These are phyloP conservation scores for Tuber brumale DNA, from an alignment of 495 filamentous ascomycete species.

Conservation along the genomic window DNA sequence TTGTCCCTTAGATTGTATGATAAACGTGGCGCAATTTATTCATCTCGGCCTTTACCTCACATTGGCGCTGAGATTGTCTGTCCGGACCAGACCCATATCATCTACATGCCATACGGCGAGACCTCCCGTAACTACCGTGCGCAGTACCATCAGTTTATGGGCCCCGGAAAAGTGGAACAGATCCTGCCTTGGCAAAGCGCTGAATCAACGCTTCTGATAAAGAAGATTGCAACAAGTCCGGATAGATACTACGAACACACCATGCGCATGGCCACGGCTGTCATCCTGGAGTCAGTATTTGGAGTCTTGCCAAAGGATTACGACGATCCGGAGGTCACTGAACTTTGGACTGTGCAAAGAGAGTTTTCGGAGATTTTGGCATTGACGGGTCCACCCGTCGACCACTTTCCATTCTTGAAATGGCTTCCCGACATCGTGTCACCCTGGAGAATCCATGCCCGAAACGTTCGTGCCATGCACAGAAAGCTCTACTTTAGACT, in stretches of 20 bases:
- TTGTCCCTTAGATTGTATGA: slow-evolving; percentile 18
- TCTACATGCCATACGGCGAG: slow-evolving; percentile 25
- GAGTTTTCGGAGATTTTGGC: slow-evolving; percentile 8
- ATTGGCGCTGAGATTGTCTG: slow-evolving; percentile 23
- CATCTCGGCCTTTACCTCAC: slow-evolving; percentile 24
- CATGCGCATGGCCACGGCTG: slow-evolving; percentile 26
- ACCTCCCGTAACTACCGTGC: slow-evolving; percentile 15
- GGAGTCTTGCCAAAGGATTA: slow-evolving; percentile 11
- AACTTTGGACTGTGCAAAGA: slow-evolving; percentile 8
- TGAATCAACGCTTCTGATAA: slow-evolving; percentile 20
- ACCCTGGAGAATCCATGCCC: slow-evolving; percentile 8
- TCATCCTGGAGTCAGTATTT: slow-evolving; percentile 25
- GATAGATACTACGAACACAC: slow-evolving; percentile 33
- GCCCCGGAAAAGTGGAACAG: slow-evolving; percentile 8
- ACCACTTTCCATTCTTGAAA: slow-evolving; percentile 12
- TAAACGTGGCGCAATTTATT: slow-evolving; percentile 35
- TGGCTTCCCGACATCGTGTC: slow-evolving; percentile 4
- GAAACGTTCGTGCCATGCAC: background rate
- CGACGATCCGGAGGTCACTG: slow-evolving; percentile 8
- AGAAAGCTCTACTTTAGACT: slow-evolving; percentile 8
- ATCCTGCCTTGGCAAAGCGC: slow-evolving; percentile 23
- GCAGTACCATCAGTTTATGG: slow-evolving; percentile 18
- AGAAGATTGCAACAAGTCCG: slow-evolving; percentile 15
- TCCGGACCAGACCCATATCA: slow-evolving; percentile 24
- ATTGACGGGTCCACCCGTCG: slow-evolving; percentile 5